Evolutionary conservation across 257 asterid species (phyloP), one percentile per base, ranked within the genome.

Genomic region (Nyctanthes arbortristis): DNA sequence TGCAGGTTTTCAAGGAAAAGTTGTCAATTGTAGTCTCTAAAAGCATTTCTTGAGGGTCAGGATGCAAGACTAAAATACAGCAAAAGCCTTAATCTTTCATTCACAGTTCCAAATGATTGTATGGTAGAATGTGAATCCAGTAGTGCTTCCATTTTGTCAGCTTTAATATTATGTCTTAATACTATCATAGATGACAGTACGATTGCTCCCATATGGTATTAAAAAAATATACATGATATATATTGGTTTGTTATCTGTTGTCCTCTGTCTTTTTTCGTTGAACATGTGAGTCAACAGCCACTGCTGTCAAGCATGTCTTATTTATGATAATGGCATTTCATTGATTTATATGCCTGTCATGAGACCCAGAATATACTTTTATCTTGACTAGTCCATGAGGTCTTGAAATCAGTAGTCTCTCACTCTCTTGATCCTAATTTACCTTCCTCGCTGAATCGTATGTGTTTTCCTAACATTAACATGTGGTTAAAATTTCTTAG

Each of bases 1-100:
- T 58, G 78, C 82, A 88, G 97, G 92, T 88, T 73, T 82, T 83
- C 63, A 62, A 35, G 76, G 67, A 73, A 66, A 79, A 74, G 10
- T 45, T 90, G 79, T 75, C 87, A 54, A 28, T 88, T 58, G 62
- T 75, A 70, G 81, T 85, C 58, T 11, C 83, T 72, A 66, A 73
- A 67, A 79, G 79, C 66, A 58, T 63, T 69, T 71, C 76, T 59
- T 62, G 68, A 59, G 61, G 73, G 52, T 71, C 70, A 10, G 79
- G 52, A 52, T 47, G 55, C 69, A 55, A 54, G 20, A 55, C 25
- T 63, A 67, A 22, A 25, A 7, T 68, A 54, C 30, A 13, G 61
- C 10, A 29, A 34, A 40, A 66, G 34, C 57, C 59, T 68, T 56
- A 16, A 14, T 56, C 5, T 34, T 71, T 31, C 24, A 30, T n/a